These are phyloP conservation scores for Lactarius tabidus DNA, from an alignment of 768 basidiomycete species.

Conservation along the genomic window DNA sequence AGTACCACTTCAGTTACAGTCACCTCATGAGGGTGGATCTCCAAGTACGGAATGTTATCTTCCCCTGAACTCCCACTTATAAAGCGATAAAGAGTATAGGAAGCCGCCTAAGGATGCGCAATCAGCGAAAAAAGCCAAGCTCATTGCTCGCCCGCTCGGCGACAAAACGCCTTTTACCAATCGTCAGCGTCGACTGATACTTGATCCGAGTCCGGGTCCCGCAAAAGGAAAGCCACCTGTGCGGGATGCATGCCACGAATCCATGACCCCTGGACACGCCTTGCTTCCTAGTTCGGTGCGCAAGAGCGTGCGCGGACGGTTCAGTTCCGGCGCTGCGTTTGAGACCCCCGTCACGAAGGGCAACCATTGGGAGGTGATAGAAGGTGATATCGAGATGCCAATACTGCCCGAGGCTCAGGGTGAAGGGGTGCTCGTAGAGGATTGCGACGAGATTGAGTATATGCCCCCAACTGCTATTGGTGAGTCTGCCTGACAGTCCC, in stretches of 20 bases:
- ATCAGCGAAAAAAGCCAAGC: conserved; percentile 27
- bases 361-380: conserved; percentile 74
- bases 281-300: conserved; percentile 66
- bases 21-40: conserved; percentile 35
- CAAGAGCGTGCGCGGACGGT: conserved; percentile 55
- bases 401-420: conserved; percentile 27
- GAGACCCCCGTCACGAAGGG: conserved; percentile 66
- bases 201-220: conserved; percentile 30
- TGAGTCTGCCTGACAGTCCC: conserved; percentile 31
- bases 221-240: conserved; percentile 36
- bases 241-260: conserved; percentile 31
- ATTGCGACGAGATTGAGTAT: conserved; percentile 49
- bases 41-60: conserved; percentile 26
- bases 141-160: conserved; percentile 46
- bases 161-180: conserved; percentile 81
- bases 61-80: neutral
- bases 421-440: conserved; percentile 29
- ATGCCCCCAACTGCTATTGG: conserved; percentile 52
- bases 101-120: conserved; percentile 9
- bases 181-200: conserved; percentile 40
- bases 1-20: conserved; percentile 29
- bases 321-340: conserved; percentile 47
- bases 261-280: conserved; percentile 36
- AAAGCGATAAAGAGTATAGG: conserved; percentile 19
- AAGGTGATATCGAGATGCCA: conserved; percentile 40